phyloP scores from a whole-genome alignment of 2,329 filamentous ascomycete species.

The Neocatenulostroma microsporum region DNA sequence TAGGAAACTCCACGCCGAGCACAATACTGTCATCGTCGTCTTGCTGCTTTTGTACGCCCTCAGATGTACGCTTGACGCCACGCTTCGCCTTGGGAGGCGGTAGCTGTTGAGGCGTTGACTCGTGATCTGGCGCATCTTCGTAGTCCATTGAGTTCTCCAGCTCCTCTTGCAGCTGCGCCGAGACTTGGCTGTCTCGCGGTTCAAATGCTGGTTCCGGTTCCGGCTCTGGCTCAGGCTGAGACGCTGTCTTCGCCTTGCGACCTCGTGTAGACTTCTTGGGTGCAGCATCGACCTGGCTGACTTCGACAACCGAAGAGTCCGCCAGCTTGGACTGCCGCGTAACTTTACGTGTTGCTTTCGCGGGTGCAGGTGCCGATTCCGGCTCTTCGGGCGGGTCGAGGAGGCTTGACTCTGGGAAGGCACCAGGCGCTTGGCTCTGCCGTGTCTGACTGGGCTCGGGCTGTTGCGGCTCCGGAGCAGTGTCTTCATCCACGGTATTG shows the following conservation, averaged over 20 bases:
- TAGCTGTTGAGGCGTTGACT: constrained; percentile 18
- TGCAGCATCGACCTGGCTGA: constrained; percentile 17
- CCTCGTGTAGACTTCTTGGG: constrained; percentile 24
- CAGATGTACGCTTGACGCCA: constrained; percentile 33
- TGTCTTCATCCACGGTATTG: constrained; percentile 7
- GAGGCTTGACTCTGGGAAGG: constrained; percentile 8
- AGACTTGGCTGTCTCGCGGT: constrained; percentile 18
- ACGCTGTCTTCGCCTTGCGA: constrained; percentile 26
- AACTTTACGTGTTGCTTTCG: constrained; percentile 14
- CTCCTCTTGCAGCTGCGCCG: constrained; percentile 25
- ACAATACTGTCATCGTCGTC: constrained; percentile 16
- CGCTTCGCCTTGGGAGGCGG: constrained; percentile 20
- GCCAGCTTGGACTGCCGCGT: constrained; percentile 20
- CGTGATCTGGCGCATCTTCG: constrained; percentile 16
- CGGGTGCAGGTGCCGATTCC: constrained; percentile 7
- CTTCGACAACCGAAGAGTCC: constrained; percentile 24
- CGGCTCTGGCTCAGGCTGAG: constrained; percentile 16
- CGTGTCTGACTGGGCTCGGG: constrained; percentile 11
- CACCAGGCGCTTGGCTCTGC: constrained; percentile 8
- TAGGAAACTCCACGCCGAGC: constrained; percentile 15
- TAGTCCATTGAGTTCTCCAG: constrained; percentile 24
- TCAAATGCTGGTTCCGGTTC: constrained; percentile 15
- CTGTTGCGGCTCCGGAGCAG: constrained; percentile 8
- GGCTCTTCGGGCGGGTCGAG: constrained; percentile 8
- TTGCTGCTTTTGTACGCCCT: constrained; percentile 26